Base-by-base conservation (phyloP, 2,329 filamentous ascomycete species). In the Phialophora expanda region DNA sequence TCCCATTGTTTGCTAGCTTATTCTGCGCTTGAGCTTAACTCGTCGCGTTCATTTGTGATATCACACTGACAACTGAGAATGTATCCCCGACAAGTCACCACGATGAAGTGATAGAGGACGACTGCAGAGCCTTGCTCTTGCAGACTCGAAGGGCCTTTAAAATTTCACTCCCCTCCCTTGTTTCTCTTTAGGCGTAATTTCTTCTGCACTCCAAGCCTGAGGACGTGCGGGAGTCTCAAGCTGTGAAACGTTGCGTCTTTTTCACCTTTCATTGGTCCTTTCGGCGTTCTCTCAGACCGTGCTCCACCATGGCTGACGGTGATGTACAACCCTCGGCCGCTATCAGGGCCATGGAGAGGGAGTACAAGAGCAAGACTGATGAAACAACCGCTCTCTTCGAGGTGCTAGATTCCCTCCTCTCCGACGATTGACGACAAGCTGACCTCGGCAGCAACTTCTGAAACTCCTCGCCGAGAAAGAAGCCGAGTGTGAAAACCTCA, bases 351-450 rank as follows among this genome's bases (percentile, higher is more conserved):
- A 32, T 68, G 24, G 63, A 54, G 32, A 66, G 50, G 53, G 66
- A 62, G 7, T 68, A 63, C 63, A 65, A 61, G 55, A 46, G 24
- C 32, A 63, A 65, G 34, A 26, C 32, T 24, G 41, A 50, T 7
- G 66, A 68, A 24, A 51, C 55, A 17, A 56, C 65, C 17, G 50
- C 48, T 20, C 53, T 68, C 4, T 61, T 68, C 55, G 62, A 68
- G 50, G 66, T 68, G 51, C 14, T 7, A 20, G 8, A 41, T 17
- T 46, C 28, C n/a, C 24, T 22, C 28, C 22, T 56, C 6, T n/a
- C 17, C 44, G n/a, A 8, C 48, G 34, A 11, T 26, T 38, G 41
- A 55, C 26, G 14, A 14, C 9, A 28, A 28, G 34, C 62, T 61
- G 56, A 59, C 58, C 30, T 41, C 44, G 11, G 6, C 59, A 68